Evolutionary conservation across 2,329 filamentous ascomycete genomes (phyloP).

Genomic region (Phaeomoniella chlamydospora): DNA sequence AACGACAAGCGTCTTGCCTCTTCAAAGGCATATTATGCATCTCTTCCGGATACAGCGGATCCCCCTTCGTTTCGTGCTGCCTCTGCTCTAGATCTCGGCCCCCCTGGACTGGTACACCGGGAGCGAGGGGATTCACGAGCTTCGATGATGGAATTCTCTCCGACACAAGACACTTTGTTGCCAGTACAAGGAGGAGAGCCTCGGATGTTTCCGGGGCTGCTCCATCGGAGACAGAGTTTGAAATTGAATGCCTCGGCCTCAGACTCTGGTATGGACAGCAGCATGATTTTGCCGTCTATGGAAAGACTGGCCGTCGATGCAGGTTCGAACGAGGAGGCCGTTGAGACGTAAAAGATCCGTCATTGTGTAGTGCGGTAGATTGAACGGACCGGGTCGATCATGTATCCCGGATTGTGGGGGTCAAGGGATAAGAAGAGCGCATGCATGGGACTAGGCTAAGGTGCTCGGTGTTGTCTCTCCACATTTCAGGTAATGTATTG

Average conservation of each 20-base stretch:
- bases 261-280: neutral
- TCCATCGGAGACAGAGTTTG: constrained; percentile 18
- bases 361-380: no score
- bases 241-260: constrained; percentile 7
- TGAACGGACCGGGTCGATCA: no score
- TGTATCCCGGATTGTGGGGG: no score
- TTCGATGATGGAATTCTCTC: neutral
- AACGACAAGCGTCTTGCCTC: constrained; percentile 8
- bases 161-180: neutral
- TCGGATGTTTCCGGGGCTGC: constrained; percentile 26
- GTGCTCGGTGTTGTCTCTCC: no score
- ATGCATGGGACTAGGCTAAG: no score
- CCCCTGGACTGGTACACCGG: no score
- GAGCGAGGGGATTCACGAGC: neutral
- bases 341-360: no score
- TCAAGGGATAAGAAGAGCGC: no score
- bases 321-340: neutral
- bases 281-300: neutral
- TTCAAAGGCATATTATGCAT: constrained; percentile 11
- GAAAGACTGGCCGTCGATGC: neutral
- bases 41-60: neutral
- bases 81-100: neutral
- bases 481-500: no score
- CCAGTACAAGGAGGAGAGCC: constrained; percentile 15
- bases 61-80: no score